Evolutionary conservation across 2,329 filamentous ascomycete species (phyloP), one percentile per base, ranked within the genome.

Genomic region (Leptosphaerulina australis): DNA sequence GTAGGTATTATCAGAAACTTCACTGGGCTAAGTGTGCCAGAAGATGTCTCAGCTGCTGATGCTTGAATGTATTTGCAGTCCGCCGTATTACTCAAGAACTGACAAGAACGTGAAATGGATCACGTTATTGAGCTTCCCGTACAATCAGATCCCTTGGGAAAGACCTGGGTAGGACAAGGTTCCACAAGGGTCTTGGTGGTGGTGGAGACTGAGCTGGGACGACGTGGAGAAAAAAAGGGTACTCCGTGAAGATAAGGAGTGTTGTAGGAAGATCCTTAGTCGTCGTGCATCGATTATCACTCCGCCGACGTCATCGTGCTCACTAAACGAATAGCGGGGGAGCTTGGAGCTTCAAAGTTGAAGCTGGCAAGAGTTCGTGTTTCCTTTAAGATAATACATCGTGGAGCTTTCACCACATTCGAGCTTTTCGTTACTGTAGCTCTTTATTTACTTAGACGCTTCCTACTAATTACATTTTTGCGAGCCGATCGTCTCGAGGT

Each of bases 281-380:
- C 46, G 48, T 60, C 58, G 56, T 61, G 59, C 60, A 55, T 50
- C 36, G 45, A 26, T 50, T 51, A 50, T 24, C 44, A 41, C 45
- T 51, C 43, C 29, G 45, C 44, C 46, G 62, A 62, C 65, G 65
- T 68, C 65, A 68, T 63, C 18, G 43, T 46, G 40, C 46, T 50
- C 46, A 37, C 44, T 48, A 46, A 55, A 53, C 56, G 35, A 45
- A 58, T 44, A 46, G 57, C 57, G 64, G 62, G 60, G n/a, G 49
- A 29, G 45, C 22, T 49, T 52, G 41, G 40, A 61, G 58, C 58
- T 64, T 37, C 25, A 22, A 21, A 14, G 15, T 22, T 12, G 22
- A 36, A 39, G 35, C 26, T 39, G 24, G 24, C 15, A 15, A 44
- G 48, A 55, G 52, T 48, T 44, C 34, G 35, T 38, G 40, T 22